These are phyloP conservation scores for Fusarium solani-melongenae DNA, from an alignment of 2,329 filamentous ascomycete species.

Conservation along the genomic window DNA sequence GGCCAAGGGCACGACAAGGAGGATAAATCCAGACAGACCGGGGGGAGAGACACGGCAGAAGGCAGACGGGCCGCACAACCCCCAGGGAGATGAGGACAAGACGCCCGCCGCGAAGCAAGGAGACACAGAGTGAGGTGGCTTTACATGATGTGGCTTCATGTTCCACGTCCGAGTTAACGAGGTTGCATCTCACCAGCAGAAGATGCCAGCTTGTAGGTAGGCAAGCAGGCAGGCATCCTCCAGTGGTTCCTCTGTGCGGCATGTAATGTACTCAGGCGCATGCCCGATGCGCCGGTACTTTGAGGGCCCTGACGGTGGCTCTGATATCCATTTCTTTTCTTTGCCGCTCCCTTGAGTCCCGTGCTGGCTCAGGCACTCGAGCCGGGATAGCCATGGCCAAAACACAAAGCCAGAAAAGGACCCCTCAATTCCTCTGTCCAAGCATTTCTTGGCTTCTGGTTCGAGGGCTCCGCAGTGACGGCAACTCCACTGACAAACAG, in stretches of 20 bases:
- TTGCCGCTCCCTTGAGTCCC: conserved; percentile 21
- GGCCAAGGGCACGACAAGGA: conserved; percentile 29
- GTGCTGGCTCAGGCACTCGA: conserved; percentile 25
- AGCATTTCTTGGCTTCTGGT: conserved; percentile 24
- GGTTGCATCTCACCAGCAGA: conserved; percentile 23
- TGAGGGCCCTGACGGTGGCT: not conserved
- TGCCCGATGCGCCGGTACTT: conserved; percentile 16
- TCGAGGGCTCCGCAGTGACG: conserved; percentile 31
- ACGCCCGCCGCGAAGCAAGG: conserved; percentile 6
- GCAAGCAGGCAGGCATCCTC: not conserved
- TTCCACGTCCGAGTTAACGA: not conserved
- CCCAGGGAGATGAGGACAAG: not conserved
- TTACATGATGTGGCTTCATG: conserved; percentile 29
- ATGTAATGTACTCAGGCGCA: not conserved
- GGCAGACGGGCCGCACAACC: conserved; percentile 10
- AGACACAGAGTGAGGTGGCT: conserved; percentile 22
- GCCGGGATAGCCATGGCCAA: conserved; percentile 35
- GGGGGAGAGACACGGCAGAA: conserved; percentile 20
- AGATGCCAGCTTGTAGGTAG: not conserved
- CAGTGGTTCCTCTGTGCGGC: conserved; percentile 3
- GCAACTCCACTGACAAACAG: conserved; percentile 38
- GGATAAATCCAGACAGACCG: conserved; percentile 27
- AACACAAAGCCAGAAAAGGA: conserved; percentile 23
- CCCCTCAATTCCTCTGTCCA: conserved; percentile 29
- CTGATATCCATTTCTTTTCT: not conserved